Evolutionary conservation across 139 green algal species (phyloP), one percentile per base, ranked within the genome.

Genomic region (Spirogloea muscicola): DNA sequence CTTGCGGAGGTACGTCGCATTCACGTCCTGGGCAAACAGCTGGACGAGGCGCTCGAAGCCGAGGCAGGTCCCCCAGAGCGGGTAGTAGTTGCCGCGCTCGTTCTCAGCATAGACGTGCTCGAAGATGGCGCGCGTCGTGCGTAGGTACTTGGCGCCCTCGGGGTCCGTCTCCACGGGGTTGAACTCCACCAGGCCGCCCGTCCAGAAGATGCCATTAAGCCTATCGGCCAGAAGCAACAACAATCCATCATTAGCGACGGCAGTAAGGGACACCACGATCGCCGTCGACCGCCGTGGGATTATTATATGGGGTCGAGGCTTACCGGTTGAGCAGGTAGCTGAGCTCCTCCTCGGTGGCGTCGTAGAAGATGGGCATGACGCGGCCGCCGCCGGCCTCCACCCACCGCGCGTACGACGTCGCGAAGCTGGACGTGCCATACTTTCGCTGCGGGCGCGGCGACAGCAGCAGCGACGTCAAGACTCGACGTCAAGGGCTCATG

Each of bases 181-280:
- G n/a, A n/a, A n/a, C n/a, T n/a, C n/a, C n/a, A 80, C 68, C 36
- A 80, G 68, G 40, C 68, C 75, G 4, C 75, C 75, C 16, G 75
- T 82, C 67, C 66, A 82, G 16, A 82, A 64, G 9, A 82, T 51
- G 31, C 68, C 75, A 37, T 82, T 82, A 36, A 82, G n/a, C 51
- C 69, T 82, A n/a, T n/a, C n/a, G n/a, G n/a, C n/a, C n/a, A n/a
- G n/a, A n/a, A n/a, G n/a, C n/a, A n/a, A n/a, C n/a, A n/a, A n/a
- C n/a, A n/a, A n/a, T n/a, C n/a, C n/a, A n/a, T n/a, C n/a, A n/a
- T n/a, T n/a, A n/a, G n/a, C n/a, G n/a, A n/a, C n/a, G n/a, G n/a
- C n/a, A n/a, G n/a, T n/a, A n/a, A n/a, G n/a, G n/a, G n/a, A n/a
- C n/a, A n/a, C n/a, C n/a, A n/a, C n/a, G n/a, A n/a, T n/a, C n/a